Evolutionary conservation across 192 early-diverging fungal species (phyloP).

Genomic region (Coemansia pectinata): DNA sequence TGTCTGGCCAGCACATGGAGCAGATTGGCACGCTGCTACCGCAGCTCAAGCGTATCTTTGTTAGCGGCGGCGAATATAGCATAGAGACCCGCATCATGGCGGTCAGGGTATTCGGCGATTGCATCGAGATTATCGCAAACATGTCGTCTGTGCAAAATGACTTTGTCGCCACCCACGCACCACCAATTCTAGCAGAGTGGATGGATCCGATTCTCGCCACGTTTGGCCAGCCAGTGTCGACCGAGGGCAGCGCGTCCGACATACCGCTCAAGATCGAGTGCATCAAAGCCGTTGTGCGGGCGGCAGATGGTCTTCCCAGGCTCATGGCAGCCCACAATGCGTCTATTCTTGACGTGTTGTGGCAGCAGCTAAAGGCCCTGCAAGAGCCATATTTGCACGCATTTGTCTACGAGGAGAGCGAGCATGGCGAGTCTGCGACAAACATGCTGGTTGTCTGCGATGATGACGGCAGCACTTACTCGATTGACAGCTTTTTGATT

Average conservation of each 20-base stretch:
- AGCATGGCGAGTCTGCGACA: conserved; percentile 39
- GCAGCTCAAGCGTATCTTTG: conserved; percentile 79
- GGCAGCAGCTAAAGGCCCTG: conserved; percentile 38
- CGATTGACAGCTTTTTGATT: conserved; percentile 39
- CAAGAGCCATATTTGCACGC: conserved; percentile 42
- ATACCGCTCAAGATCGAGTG: conserved; percentile 51
- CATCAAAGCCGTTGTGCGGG: conserved; percentile 37
- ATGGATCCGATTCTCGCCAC: conserved; percentile 65
- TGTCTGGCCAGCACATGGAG: conserved; percentile 85
- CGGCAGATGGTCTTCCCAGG: conserved; percentile 27
- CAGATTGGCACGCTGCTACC: conserved; percentile 81
- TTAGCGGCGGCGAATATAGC: conserved; percentile 33
- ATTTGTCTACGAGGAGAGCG: conserved; percentile 48
- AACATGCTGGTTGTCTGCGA: conserved; percentile 32
- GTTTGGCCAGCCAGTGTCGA: conserved; percentile 57
- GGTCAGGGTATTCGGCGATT: conserved; percentile 79
- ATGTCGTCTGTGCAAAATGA: conserved; percentile 77
- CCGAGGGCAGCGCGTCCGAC: conserved; percentile 21
- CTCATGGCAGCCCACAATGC: conserved; percentile 28
- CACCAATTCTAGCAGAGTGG: conserved; percentile 80
- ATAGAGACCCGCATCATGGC: conserved; percentile 67
- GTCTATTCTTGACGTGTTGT: conserved; percentile 34
- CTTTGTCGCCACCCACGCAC: conserved; percentile 67
- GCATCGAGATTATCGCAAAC: conserved; percentile 80
- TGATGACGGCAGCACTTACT: conserved; percentile 33